Evolutionary conservation across 768 basidiomycete genomes (phyloP).

Genomic region (Astraeus odoratus): DNA sequence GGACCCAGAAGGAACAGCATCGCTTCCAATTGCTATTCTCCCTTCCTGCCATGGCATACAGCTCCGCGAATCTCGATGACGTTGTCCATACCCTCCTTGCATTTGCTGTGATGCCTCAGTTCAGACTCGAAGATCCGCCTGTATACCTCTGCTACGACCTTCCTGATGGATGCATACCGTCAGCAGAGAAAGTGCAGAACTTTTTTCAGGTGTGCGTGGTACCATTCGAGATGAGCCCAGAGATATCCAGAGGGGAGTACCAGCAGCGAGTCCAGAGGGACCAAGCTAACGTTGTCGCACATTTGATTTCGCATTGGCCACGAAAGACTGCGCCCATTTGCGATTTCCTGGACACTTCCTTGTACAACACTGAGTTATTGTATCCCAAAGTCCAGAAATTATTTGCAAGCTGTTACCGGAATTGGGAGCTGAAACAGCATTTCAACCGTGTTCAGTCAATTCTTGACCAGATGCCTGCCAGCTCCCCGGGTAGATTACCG

Average conservation of each 20-base stretch:
- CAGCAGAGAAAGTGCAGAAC: neutral
- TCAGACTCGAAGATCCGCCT: constrained; percentile 6
- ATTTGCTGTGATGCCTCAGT: constrained; percentile 14
- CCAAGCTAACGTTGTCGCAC: neutral
- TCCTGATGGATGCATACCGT: constrained; percentile 5
- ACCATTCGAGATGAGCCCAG: constrained; percentile 4
- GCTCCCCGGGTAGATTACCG: neutral
- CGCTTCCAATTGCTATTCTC: constrained; percentile 21
- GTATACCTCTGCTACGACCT: constrained; percentile 3
- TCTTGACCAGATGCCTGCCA: neutral
- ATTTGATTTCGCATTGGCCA: constrained; percentile 12
- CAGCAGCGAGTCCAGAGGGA: neutral
- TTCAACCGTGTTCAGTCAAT: constrained; percentile 9
- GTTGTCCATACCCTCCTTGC: constrained; percentile 25
- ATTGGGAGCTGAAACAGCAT: constrained; percentile 7
- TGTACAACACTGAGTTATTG: constrained; percentile 3
- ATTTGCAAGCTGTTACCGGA: constrained; percentile 14
- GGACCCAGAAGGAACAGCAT: neutral
- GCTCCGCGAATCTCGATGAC: constrained; percentile 6
- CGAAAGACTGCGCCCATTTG: neutral
- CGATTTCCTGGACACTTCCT: neutral
- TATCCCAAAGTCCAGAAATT: neutral
- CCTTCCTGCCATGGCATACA: constrained; percentile 25
- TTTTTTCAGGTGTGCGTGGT: neutral
- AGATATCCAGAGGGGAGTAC: neutral